A percentile compares a stretch with the other conserved stretches of the same genome.
Evolutionary conservation across 208 protist genomes (phyloP).

Genomic region (Wallacemonas sp.): DNA sequence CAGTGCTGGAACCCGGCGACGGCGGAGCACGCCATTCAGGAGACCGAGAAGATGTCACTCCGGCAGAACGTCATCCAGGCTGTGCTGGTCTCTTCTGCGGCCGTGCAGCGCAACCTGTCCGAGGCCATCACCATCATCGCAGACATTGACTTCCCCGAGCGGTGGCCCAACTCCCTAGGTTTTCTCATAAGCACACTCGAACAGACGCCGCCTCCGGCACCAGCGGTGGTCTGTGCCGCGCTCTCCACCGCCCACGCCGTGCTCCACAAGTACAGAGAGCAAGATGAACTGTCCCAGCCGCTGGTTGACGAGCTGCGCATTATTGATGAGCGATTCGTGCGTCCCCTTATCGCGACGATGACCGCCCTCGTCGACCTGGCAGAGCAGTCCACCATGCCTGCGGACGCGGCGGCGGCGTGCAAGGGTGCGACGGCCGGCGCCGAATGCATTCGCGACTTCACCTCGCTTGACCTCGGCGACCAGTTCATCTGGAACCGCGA

Average conservation of each 20-base stretch:
- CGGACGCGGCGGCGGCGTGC: slow-evolving; percentile 31
- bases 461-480: slow-evolving; percentile 93
- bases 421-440: slow-evolving; percentile 58
- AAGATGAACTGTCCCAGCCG: slow-evolving; percentile 55
- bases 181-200: slow-evolving; percentile 40
- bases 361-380: slow-evolving; percentile 21
- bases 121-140: slow-evolving; percentile 91
- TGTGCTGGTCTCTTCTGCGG: slow-evolving; percentile 56
- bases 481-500: slow-evolving; percentile 92
- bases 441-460: slow-evolving; percentile 84
- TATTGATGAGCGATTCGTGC: slow-evolving; percentile 60
- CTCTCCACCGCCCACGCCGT: slow-evolving; percentile 90
- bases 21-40: slow-evolving; percentile 81
- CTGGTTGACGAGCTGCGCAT: slow-evolving; percentile 63
- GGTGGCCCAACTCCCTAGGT: slow-evolving; percentile 85
- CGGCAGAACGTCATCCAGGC: slow-evolving; percentile 52
- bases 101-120: slow-evolving; percentile 86
- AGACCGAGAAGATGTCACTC: slow-evolving; percentile 65
- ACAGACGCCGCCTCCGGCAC: not conserved
- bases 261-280: slow-evolving; percentile 86
- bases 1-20: slow-evolving; percentile 70
- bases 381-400: slow-evolving; percentile 18
- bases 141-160: slow-evolving; percentile 89
- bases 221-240: slow-evolving; percentile 49
- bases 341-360: slow-evolving; percentile 32